These are phyloP conservation scores for Podospora pseudoanserina DNA, from an alignment of 495 filamentous ascomycete species.

Conservation along the genomic window DNA sequence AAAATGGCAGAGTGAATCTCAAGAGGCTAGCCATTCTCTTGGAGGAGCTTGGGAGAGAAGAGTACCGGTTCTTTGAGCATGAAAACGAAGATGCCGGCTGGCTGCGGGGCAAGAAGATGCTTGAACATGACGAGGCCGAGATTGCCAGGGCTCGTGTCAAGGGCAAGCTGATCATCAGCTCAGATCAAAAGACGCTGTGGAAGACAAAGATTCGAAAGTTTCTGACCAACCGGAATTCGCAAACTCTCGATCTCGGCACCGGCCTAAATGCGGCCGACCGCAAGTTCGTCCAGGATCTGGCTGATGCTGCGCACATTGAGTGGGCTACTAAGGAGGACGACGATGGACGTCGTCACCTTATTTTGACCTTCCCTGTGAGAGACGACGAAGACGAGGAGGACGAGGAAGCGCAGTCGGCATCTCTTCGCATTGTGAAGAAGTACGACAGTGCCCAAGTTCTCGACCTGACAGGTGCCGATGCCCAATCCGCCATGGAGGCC, in stretches of 20 bases:
- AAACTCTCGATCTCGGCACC: slow-evolving; percentile 65
- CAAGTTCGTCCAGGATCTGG: slow-evolving; percentile 85
- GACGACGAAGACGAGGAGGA: slow-evolving; percentile 66
- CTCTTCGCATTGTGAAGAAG: slow-evolving; percentile 76
- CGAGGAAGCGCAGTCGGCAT: slow-evolving; percentile 78
- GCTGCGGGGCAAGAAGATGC: slow-evolving; percentile 79
- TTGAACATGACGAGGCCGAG: slow-evolving; percentile 51
- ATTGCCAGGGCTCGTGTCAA: slow-evolving; percentile 49
- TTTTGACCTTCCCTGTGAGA: slow-evolving; percentile 57
- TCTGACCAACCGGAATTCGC: slow-evolving; percentile 56
- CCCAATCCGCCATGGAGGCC: slow-evolving; percentile 67
- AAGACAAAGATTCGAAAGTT: slow-evolving; percentile 73
- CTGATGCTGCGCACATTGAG: slow-evolving; percentile 72
- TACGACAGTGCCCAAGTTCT: slow-evolving; percentile 87
- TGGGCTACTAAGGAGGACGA: slow-evolving; percentile 80
- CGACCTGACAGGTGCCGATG: slow-evolving; percentile 74
- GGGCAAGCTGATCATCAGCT: slow-evolving; percentile 70
- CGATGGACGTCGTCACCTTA: slow-evolving; percentile 73
- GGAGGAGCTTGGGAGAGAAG: slow-evolving; percentile 73
- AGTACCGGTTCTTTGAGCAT: slow-evolving; percentile 85
- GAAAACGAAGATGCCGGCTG: slow-evolving; percentile 86
- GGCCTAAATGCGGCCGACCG: slow-evolving; percentile 80
- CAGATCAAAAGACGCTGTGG: slow-evolving; percentile 75
- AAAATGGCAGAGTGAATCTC: slow-evolving; percentile 85
- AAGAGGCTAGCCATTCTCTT: slow-evolving; percentile 72